Conservation (phyloP, 1,139 yeast species). For the Wickerhamomyces sp. region DNA sequence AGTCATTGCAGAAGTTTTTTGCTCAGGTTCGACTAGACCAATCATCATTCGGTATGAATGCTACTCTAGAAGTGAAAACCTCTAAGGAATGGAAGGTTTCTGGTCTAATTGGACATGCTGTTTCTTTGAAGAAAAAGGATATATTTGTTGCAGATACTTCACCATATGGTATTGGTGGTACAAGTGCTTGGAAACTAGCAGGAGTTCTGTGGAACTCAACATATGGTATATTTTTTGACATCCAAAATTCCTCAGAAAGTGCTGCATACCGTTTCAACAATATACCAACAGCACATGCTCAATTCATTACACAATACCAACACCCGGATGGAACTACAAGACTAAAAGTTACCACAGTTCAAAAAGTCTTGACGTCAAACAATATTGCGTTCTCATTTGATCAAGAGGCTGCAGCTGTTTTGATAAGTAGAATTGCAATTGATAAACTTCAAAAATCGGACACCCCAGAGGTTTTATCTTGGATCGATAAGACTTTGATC, state of each 20-base stretch:
- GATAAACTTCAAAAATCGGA: slow-evolving; percentile 57
- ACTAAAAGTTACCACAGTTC: slow-evolving; percentile 50
- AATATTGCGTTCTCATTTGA: slow-evolving; percentile 42
- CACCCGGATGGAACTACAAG: slow-evolving; percentile 40
- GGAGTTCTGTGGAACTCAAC: slow-evolving; percentile 52
- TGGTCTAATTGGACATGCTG: slow-evolving; percentile 59
- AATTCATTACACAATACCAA: slow-evolving; percentile 75
- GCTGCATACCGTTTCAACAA: slow-evolving; percentile 6
- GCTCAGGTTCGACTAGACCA: slow-evolving; percentile 32
- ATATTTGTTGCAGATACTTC: slow-evolving; percentile 25
- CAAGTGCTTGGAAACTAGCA: slow-evolving; percentile 60
- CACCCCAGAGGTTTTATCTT: slow-evolving; percentile 55
- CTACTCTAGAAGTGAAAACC: slow-evolving; percentile 52
- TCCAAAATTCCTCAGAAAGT: slow-evolving; percentile 27
- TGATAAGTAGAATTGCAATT: slow-evolving; percentile 72
- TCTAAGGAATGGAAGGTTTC: slow-evolving; percentile 43
- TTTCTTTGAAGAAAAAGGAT: slow-evolving; percentile 27
- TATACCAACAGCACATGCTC: slow-evolving; percentile 50
- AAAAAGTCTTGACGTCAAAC: slow-evolving; percentile 29
- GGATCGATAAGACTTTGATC: slow-evolving; percentile 68
- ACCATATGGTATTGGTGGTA: slow-evolving; percentile 45
- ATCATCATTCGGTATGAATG: slow-evolving; percentile 50
- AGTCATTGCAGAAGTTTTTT: slow-evolving; percentile 53
- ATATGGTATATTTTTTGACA: slow-evolving; percentile 53
- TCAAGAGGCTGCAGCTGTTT: slow-evolving; percentile 66